Base-by-base conservation (phyloP, 306 rosid genomes). In the Lathyrus tuberosus region DNA sequence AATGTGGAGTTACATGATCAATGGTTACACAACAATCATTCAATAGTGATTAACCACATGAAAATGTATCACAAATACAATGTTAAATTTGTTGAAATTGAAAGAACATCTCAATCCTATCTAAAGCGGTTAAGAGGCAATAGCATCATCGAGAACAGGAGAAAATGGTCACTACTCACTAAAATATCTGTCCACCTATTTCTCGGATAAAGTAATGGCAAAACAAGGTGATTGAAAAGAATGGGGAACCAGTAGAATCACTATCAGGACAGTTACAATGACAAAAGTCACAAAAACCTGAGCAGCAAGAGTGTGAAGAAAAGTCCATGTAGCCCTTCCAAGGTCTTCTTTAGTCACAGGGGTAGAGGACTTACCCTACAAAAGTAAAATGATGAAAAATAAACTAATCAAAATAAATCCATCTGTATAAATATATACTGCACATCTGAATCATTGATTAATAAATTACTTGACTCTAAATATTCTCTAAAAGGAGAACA, bases 231-330 rank as follows among this genome's bases (percentile, higher is more conserved):
- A 52, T 30, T 63, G 49, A 63, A 57, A 44, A n/a, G 46, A 2
- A 75, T 3, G 9, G 16, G 5, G 69, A 49, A 43, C 5, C 28
- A 54, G 14, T 61, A 71, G 54, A 35, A 35, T 6, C 40, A 35
- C 40, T 22, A 77, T 56, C 46, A 59, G 67, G 68, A 70, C 13
- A 51, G 56, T 44, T 53, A 14, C 46, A 41, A 38, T 71, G 49
- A 49, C 44, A 66, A 14, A 43, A 44, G 49, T 44, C 49, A 44
- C 49, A 44, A 80, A 80, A 66, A 93, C 97, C 97, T 91, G 96
- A 76, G 98, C 97, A 47, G 87, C 97, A 74, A 93, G 90, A 58
- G 92, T 90, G 89, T 93, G 98, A 79, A 93, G 98, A 65, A 93
- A 88, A 65, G 92, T 93, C 98, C 98, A 93, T 52, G 97, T 88